Base-by-base conservation (phyloP, 129 eudicot genomes). In the Oenanthe sinensis region DNA sequence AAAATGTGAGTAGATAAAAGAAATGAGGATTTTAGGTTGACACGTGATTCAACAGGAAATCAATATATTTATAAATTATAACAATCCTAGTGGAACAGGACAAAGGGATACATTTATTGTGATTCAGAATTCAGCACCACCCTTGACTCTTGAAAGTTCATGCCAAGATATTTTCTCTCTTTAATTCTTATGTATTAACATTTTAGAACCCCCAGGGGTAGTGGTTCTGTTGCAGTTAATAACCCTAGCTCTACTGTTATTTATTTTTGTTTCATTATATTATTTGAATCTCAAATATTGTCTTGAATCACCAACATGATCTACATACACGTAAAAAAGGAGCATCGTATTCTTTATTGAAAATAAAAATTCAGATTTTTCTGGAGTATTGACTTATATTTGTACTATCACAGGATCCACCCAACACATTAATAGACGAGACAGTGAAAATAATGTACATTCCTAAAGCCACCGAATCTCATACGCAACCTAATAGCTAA, bases 1-100 rank as follows among this genome's bases (percentile, higher is more conserved):
- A 54, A 81, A 71, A n/a, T 20, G 76, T 78, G 47, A 86, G 82
- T 67, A 80, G 40, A 62, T 78, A 45, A 47, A 75, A 19, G n/a
- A 69, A 17, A 30, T 22, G 74, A 78, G 3, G 12, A 52, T 28
- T 43, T 70, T 4, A 68, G 1, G 69, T 26, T 47, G 22, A 68
- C 33, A 36, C 40, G 36, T 28, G 17, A 68, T 39, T 37, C 5
- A 28, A 43, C 54, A 77, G 52, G 54, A 19, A 58, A 33, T n/a
- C 6, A 54, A 58, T 52, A 39, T 52, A 70, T 44, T 15, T 33
- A 33, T 33, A 33, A 33, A 33, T 10, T 6, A 42, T 19, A 55
- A 55, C 39, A 76, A 22, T 76, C 47, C 28, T 40, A 20, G 39
- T 16, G 42, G 45, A 5, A 47, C 14, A 71, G 50, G 48, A n/a